A percentile compares a stretch with the other conserved stretches of the same genome.
Evolutionary conservation across 352 stramenopile genomes (phyloP).

Genomic region (Phytophthora ramorum): DNA sequence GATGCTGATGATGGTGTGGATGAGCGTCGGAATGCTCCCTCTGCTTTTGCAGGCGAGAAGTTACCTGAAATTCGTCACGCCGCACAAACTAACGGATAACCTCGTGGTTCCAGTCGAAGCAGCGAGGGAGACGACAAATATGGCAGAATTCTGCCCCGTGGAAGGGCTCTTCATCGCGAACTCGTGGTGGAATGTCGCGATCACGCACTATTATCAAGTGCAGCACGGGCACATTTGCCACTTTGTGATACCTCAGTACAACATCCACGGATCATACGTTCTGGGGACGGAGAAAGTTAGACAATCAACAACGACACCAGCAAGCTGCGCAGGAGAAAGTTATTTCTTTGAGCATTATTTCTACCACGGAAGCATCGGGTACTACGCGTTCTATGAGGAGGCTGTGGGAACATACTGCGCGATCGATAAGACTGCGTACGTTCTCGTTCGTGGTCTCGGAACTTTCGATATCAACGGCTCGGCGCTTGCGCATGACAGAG

Average conservation of each 20-base stretch:
- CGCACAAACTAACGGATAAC: conserved; percentile 6
- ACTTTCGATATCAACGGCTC: conserved; percentile 20
- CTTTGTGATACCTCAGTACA: conserved; percentile 25
- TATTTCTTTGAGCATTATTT: conserved; percentile 24
- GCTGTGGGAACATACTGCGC: conserved; percentile 4
- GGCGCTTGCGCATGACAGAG: conserved; percentile 9
- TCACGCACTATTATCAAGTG: conserved; percentile 7
- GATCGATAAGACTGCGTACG: conserved; percentile 16
- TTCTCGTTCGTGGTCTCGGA: conserved; percentile 13
- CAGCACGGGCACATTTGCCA: conserved; percentile 4
- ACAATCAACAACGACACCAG: not conserved
- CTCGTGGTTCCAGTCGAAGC: conserved; percentile 2
- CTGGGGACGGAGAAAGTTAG: not conserved
- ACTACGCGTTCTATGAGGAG: conserved; percentile 28
- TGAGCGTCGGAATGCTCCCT: conserved; percentile 9
- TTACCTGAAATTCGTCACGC: conserved; percentile 14
- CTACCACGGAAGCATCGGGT: conserved; percentile 25
- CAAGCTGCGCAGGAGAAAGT: conserved; percentile 7
- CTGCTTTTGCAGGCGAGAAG: conserved; percentile 9
- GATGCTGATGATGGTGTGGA: conserved; percentile 4
- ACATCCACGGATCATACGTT: conserved; percentile 23
- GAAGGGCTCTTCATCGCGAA: conserved; percentile 18
- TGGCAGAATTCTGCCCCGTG: conserved; percentile 6
- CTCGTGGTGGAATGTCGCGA: conserved; percentile 24
- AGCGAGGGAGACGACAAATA: not conserved